Conservation (phyloP, 1,284 basidiomycete species). For the Neonothopanus nambi region DNA sequence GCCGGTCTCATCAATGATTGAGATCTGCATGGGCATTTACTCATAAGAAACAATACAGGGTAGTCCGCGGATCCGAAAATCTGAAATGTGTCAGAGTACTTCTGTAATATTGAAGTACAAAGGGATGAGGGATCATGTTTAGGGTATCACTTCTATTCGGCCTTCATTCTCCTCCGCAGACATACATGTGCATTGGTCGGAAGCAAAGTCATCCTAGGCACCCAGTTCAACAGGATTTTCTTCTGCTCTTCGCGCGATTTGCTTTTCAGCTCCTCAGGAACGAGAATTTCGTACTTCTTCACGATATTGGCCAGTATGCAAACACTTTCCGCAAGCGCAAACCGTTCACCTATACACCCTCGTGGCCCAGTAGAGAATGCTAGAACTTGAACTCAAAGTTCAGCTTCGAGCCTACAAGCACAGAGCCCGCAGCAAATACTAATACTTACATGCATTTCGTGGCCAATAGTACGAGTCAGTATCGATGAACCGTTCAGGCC, state of each 20-base stretch:
- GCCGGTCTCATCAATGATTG: no score
- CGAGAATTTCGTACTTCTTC: slow-evolving; percentile 30
- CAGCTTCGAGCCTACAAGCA: no score
- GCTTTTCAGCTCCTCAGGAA: slow-evolving; percentile 32
- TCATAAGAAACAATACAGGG: no score
- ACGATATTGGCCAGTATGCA: slow-evolving; percentile 37
- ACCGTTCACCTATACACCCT: slow-evolving; percentile 44
- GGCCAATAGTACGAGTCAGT: slow-evolving; percentile 38
- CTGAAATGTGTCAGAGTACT: no score
- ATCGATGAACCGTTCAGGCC: slow-evolving; percentile 50
- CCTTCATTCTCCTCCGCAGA: neutral
- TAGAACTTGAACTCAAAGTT: slow-evolving; percentile 23
- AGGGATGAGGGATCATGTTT: no score
- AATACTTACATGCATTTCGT: slow-evolving; percentile 38
- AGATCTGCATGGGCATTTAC: no score
- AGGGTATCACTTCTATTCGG: no score
- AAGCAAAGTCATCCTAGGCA: slow-evolving; percentile 29
- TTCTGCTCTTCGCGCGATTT: slow-evolving; percentile 28
- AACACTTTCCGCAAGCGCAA: slow-evolving; percentile 35
- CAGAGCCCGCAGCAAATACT: slow-evolving; percentile 1
- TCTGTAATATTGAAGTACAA: no score
- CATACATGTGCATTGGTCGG: slow-evolving; percentile 27
- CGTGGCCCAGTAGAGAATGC: slow-evolving; percentile 45
- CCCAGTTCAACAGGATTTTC: slow-evolving; percentile 30
- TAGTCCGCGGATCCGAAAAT: no score